Evolutionary conservation across 768 basidiomycete species (phyloP), one percentile per base, ranked within the genome.

Genomic region (Mycena galopus): DNA sequence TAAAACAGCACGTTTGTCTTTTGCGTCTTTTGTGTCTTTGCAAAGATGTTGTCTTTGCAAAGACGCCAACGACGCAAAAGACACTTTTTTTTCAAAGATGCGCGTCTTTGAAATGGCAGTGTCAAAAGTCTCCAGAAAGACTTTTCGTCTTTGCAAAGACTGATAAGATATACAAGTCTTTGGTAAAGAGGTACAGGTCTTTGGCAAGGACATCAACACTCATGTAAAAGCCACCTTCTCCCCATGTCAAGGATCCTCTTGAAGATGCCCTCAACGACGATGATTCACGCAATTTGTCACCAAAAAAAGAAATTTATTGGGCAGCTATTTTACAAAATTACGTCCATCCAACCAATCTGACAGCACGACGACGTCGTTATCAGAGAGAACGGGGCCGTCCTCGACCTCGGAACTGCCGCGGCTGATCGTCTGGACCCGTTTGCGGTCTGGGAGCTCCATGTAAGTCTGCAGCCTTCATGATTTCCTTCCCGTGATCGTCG

Each of bases 121-220:
- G 35, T 37, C 58, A 37, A 39, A 37, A 37, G 33, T 59, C 58
- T 59, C n/a, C n/a, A 21, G 21, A 12, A 58, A 58, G 57, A 58
- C 57, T 58, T 58, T 58, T 23, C 39, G 57, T 58, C 58, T 60
- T 60, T 11, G 59, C 17, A 29, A 61, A 61, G 59, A 61, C 59
- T 19, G 14, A 17, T 61, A 44, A 61, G 59, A 44, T 39, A 9
- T 4, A 12, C 14, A 17, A n/a, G 44, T 47, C 44, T 47, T 47
- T 47, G 10, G 10, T 3, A 47, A 47, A n/a, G n/a, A n/a, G n/a
- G n/a, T n/a, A n/a, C n/a, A n/a, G n/a, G n/a, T n/a, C n/a, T n/a
- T n/a, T n/a, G n/a, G n/a, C n/a, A n/a, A n/a, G n/a, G 44, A 47
- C 9, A 44, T 17, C 23, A 17, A 39, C 17, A 21, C 10, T 35